Percentiles rank a stretch among this genome's conserved stretches.
Evolutionary conservation across 495 filamentous ascomycete genomes (phyloP).

Genomic region (Penicillium malachiteum): DNA sequence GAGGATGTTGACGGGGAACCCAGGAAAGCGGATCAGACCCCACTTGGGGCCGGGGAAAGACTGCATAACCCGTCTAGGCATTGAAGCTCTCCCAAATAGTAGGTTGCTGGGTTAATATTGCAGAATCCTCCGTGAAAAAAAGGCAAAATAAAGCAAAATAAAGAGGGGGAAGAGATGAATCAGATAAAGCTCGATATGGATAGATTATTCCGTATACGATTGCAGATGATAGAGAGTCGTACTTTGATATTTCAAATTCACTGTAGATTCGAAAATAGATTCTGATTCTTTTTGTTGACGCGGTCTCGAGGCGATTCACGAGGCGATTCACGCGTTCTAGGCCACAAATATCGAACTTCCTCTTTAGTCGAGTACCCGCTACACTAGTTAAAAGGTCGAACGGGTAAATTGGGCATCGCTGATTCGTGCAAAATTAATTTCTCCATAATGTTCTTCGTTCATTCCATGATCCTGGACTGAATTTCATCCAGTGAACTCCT

Average conservation of each 20-base stretch:
- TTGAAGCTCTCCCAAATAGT: background rate
- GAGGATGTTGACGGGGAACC: slow-evolving; percentile 7
- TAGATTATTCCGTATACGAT: no score
- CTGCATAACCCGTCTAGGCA: background rate
- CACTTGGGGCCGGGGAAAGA: slow-evolving; percentile 18
- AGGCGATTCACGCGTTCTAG: background rate
- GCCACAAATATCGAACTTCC: background rate
- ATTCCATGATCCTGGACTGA: background rate
- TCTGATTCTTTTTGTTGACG: background rate
- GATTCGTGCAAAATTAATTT: slow-evolving; percentile 10
- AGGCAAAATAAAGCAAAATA: background rate
- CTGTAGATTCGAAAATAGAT: no score
- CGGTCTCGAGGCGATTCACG: no score
- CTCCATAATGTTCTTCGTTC: background rate
- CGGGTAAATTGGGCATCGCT: slow-evolving; percentile 7
- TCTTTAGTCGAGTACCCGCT: no score
- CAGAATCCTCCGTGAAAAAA: background rate
- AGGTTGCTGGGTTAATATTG: background rate
- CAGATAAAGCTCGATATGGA: background rate
- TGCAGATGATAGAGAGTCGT: no score
- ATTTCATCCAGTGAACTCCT: background rate
- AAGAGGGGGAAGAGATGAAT: background rate
- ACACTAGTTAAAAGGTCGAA: background rate
- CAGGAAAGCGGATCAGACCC: slow-evolving; percentile 8
- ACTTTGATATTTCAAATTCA: no score